phyloP scores from a whole-genome alignment of 2,329 filamentous ascomycete species.

The Aspergillus sp. region DNA sequence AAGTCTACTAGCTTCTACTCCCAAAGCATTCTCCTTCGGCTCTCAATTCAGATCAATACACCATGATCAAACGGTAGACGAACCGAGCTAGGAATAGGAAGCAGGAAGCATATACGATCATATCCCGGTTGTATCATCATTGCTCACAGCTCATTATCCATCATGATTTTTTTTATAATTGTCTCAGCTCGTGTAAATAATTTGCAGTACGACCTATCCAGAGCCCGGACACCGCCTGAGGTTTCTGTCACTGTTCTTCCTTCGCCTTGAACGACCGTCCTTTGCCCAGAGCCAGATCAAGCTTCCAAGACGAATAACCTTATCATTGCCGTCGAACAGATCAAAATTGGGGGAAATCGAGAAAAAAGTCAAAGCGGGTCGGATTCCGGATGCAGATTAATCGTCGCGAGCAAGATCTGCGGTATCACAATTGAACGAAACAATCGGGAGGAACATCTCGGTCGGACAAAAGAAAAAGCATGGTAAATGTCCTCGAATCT shows the following conservation, averaged over 20 bases:
- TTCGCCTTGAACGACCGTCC: constrained; percentile 3
- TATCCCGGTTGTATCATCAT: background rate
- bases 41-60: background rate
- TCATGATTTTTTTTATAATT: constrained; percentile 24
- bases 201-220: constrained; percentile 14
- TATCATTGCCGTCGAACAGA: constrained; percentile 8
- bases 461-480: constrained; percentile 45
- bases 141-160: constrained; percentile 22
- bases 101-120: background rate
- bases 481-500: constrained; percentile 49
- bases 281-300: background rate
- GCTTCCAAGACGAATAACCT: constrained; percentile 3
- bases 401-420: constrained; percentile 20
- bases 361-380: constrained; percentile 15
- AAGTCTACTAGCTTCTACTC: background rate
- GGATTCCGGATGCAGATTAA: constrained; percentile 17
- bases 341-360: background rate
- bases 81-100: background rate
- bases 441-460: constrained; percentile 29
- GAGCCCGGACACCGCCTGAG: constrained; percentile 11
- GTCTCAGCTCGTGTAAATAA: constrained; percentile 24
- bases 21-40: background rate
- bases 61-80: background rate
- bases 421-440: constrained; percentile 30
- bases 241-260: constrained; percentile 3